A percentile compares a stretch with the other conserved stretches of the same genome.
These are phyloP conservation scores for Perilla frutescens DNA, from an alignment of 257 asterid species.

Conservation along the genomic window DNA sequence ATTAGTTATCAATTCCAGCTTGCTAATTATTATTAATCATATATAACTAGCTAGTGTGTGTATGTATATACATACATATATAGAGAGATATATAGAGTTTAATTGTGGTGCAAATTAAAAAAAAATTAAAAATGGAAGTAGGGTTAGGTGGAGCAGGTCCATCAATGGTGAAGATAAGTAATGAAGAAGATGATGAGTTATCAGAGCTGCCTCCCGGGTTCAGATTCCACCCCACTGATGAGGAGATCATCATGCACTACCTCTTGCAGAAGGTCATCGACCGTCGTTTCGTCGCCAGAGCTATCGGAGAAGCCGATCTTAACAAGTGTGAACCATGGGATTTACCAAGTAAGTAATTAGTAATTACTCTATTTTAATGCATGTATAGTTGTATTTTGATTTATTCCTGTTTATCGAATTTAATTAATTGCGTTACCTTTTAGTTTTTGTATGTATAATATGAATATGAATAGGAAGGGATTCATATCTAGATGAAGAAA, in stretches of 20 bases:
- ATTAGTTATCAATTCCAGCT: background rate
- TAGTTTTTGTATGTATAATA: too few species aligned
- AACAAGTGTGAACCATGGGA: constrained; percentile 96
- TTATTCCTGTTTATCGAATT: background rate
- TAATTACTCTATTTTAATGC: too few species aligned
- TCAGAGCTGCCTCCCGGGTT: constrained; percentile 76
- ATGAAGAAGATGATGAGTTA: constrained; percentile 32
- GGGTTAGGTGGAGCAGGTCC: constrained; percentile 42
- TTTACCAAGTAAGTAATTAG: constrained; percentile 63
- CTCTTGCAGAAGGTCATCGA: constrained; percentile 62
- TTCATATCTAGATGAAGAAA: background rate
- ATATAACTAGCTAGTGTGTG: too few species aligned
- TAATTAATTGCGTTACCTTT: too few species aligned
- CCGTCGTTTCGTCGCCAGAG: constrained; percentile 53
- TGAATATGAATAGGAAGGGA: background rate
- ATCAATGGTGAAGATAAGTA: constrained; percentile 20
- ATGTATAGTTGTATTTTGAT: too few species aligned
- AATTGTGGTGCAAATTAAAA: too few species aligned
- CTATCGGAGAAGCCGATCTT: constrained; percentile 83
- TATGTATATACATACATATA: too few species aligned
- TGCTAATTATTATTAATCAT: background rate
- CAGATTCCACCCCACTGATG: constrained; percentile 88
- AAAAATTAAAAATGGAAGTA: constrained; percentile 43
- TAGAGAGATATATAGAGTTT: too few species aligned
- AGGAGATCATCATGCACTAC: constrained; percentile 76